Evolutionary conservation across 2,329 filamentous ascomycete species (phyloP).

Genomic region (Colletotrichum eleusines): DNA sequence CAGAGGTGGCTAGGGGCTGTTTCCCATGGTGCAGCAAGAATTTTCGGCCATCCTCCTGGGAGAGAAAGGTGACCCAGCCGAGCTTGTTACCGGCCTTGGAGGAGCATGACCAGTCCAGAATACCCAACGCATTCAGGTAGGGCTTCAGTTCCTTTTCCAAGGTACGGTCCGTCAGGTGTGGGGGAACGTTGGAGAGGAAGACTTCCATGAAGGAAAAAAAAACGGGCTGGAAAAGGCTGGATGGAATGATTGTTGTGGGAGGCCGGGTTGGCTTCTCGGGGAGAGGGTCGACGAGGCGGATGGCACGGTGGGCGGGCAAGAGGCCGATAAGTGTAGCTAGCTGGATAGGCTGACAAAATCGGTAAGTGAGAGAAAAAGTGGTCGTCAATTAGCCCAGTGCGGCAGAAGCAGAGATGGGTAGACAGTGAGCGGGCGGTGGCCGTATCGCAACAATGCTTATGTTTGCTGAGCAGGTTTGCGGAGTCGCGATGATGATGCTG

Average conservation of each 20-base stretch:
- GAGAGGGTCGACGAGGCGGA: background rate
- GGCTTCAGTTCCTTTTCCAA: constrained; percentile 56
- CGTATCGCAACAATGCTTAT: background rate
- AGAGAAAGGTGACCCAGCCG: constrained; percentile 60
- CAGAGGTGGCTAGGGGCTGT: constrained; percentile 30
- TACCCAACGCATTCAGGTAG: constrained; percentile 54
- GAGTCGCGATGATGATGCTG: background rate
- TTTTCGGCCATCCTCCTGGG: constrained; percentile 51
- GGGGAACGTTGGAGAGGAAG: constrained; percentile 58
- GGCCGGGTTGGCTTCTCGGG: background rate
- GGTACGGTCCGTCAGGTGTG: constrained; percentile 52
- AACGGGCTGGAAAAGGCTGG: too few relatives aligned
- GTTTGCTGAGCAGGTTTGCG: background rate
- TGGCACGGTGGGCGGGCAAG: background rate
- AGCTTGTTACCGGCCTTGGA: constrained; percentile 53
- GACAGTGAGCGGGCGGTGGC: background rate
- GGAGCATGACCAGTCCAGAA: constrained; percentile 58
- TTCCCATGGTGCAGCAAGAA: constrained; percentile 58
- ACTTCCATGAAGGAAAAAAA: constrained; percentile 61
- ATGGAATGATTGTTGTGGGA: background rate
- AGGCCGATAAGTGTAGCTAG: too few relatives aligned
- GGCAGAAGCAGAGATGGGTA: background rate
- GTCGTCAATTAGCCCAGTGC: background rate
- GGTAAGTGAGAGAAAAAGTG: background rate
- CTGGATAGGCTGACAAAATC: background rate